These are phyloP conservation scores for Leptodermis oblonga DNA, from an alignment of 257 asterid genomes.

Conservation along the genomic window DNA sequence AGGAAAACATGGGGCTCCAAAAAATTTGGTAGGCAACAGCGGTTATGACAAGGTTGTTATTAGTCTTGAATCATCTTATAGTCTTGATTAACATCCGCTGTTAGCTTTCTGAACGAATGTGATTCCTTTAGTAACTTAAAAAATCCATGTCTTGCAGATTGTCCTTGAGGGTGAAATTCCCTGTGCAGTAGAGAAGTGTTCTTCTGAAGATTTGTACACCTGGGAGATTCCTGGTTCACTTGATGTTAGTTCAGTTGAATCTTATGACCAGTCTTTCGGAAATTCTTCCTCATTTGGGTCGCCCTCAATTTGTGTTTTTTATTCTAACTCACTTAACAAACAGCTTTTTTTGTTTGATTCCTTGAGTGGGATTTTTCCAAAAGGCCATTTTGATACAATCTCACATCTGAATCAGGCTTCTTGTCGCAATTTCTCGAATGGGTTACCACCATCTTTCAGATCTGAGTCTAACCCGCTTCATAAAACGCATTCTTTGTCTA, in stretches of 20 bases:
- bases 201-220: constrained; percentile 65
- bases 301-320: background rate
- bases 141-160: constrained; percentile 41
- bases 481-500: background rate
- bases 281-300: background rate
- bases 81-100: constrained; percentile 15
- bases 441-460: constrained; percentile 9
- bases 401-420: background rate
- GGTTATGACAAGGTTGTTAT: constrained; percentile 78
- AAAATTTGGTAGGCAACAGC: constrained; percentile 83
- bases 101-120: constrained; percentile 11
- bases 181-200: constrained; percentile 50
- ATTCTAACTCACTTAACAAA: background rate
- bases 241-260: constrained; percentile 30
- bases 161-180: constrained; percentile 79
- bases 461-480: background rate
- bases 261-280: constrained; percentile 11
- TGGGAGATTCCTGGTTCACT: constrained; percentile 85
- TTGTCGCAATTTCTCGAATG: constrained; percentile 6
- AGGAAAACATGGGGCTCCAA: constrained; percentile 86
- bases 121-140: constrained; percentile 12
- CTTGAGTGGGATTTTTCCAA: background rate
- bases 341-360: background rate
- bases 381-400: background rate
- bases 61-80: constrained; percentile 9